Conservation (phyloP, 768 basidiomycete genomes). For the Auriscalpium microsporum region DNA sequence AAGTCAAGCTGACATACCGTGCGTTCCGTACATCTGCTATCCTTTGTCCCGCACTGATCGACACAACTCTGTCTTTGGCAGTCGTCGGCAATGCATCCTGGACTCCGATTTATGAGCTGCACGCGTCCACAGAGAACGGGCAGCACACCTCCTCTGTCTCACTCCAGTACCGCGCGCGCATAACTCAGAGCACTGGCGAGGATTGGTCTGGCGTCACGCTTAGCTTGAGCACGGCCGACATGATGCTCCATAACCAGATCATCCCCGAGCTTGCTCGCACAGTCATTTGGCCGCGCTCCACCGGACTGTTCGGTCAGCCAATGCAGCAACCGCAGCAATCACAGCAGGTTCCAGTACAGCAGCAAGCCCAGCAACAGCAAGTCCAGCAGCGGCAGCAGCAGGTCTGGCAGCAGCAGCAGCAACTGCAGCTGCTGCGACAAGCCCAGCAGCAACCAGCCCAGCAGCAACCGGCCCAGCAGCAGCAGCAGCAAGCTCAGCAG, state of each 20-base stretch:
- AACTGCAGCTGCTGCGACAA: no score
- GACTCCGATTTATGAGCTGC: conserved; percentile 51
- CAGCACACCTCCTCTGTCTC: conserved; percentile 35
- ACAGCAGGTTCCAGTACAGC: no score
- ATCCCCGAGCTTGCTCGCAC: conserved; percentile 17
- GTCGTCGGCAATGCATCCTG: conserved; percentile 46
- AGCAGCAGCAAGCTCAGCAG: no score
- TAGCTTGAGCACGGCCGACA: conserved; percentile 42
- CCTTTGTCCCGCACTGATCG: not conserved
- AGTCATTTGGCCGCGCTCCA: not conserved
- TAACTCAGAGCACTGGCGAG: conserved; percentile 51
- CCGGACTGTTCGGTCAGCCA: no score
- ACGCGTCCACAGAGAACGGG: conserved; percentile 35
- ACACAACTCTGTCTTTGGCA: conserved; percentile 11
- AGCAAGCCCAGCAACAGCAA: no score
- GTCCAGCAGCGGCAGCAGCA: no score
- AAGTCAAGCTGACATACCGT: conserved; percentile 49
- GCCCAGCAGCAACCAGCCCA: no score
- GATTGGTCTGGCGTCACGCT: conserved; percentile 46
- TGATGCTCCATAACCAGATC: conserved; percentile 29
- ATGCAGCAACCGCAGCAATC: no score
- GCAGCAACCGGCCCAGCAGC: no score
- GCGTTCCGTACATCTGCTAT: conserved; percentile 12
- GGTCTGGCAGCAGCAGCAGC: no score
- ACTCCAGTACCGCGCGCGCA: conserved; percentile 47